Percentiles rank a stretch among this genome's conserved stretches.
These are phyloP conservation scores for Entonaema liquescens DNA, from an alignment of 495 filamentous ascomycete genomes.

Conservation along the genomic window DNA sequence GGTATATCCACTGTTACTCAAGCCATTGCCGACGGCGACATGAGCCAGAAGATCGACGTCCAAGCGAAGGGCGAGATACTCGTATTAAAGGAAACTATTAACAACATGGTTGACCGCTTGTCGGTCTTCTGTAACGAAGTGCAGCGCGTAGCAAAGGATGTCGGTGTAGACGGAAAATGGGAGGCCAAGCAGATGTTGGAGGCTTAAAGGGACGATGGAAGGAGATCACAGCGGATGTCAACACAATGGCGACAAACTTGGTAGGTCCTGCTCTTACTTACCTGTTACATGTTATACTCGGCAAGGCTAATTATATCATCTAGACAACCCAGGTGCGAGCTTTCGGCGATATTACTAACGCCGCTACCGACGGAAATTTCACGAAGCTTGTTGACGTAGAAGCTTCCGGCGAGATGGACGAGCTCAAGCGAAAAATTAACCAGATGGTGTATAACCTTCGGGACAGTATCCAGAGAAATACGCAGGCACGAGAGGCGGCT, in stretches of 20 bases:
- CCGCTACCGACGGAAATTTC: slow-evolving; percentile 96
- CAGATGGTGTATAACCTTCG: slow-evolving; percentile 97
- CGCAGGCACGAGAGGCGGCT: slow-evolving; percentile 93
- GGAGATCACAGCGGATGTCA: slow-evolving; percentile 97
- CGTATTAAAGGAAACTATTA: slow-evolving; percentile 95
- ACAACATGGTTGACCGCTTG: slow-evolving; percentile 97
- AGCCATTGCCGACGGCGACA: slow-evolving; percentile 91
- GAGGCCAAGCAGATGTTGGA: slow-evolving; percentile 94
- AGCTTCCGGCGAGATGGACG: slow-evolving; percentile 98
- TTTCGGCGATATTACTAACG: slow-evolving; percentile 97
- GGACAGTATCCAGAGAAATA: slow-evolving; percentile 97
- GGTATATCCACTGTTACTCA: slow-evolving; percentile 97
- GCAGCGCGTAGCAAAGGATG: slow-evolving; percentile 94
- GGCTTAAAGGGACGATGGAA: slow-evolving; percentile 96
- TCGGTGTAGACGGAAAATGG: slow-evolving; percentile 98
- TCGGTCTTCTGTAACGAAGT: slow-evolving; percentile 98
- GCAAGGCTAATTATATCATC: slow-evolving; percentile 13
- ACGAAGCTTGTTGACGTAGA: slow-evolving; percentile 97
- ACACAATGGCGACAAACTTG: slow-evolving; percentile 98
- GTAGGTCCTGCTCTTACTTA: slow-evolving; percentile 42
- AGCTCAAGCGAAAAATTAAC: slow-evolving; percentile 98
- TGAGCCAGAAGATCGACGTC: slow-evolving; percentile 96
- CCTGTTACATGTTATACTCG: neutral
- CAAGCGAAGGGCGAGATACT: slow-evolving; percentile 95
- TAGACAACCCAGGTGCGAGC: slow-evolving; percentile 94